Evolutionary conservation across 1,284 basidiomycete species (phyloP).

Genomic region (Cryptococcus amylolentus): DNA sequence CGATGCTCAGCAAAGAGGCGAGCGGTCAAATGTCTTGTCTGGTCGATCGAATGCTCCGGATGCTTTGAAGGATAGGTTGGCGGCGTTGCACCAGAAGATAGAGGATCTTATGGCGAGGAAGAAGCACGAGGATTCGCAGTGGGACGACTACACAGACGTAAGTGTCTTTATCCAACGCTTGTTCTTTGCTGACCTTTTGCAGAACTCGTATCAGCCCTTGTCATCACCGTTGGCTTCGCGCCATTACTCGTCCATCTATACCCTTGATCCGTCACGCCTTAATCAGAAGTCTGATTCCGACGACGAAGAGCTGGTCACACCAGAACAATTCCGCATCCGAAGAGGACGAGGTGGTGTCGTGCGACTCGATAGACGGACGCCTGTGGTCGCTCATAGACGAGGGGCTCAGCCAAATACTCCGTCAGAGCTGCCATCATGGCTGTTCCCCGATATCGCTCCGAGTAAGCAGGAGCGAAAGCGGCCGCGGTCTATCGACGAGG

Average conservation of each 20-base stretch:
- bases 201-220: slow-evolving; percentile 61
- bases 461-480: slow-evolving; percentile 15
- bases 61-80: slow-evolving; percentile 57
- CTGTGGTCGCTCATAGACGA: slow-evolving; percentile 28
- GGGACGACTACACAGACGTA: slow-evolving; percentile 82
- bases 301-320: slow-evolving; percentile 12
- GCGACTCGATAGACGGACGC: slow-evolving; percentile 68
- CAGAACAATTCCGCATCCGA: slow-evolving; percentile 64
- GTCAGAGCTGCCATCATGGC: slow-evolving; percentile 26
- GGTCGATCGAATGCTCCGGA: slow-evolving; percentile 41
- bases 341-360: slow-evolving; percentile 75
- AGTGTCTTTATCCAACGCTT: slow-evolving; percentile 28
- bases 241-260: slow-evolving; percentile 45
- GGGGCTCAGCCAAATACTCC: slow-evolving; percentile 23
- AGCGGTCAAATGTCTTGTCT: slow-evolving; percentile 19
- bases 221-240: slow-evolving; percentile 52
- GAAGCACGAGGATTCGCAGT: slow-evolving; percentile 65
- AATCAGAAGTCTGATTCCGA: slow-evolving; percentile 32
- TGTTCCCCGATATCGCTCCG: slow-evolving; percentile 30
- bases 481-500: slow-evolving; percentile 39
- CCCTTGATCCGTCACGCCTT: slow-evolving; percentile 41
- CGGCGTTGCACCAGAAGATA: slow-evolving; percentile 61
- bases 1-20: slow-evolving; percentile 25
- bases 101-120: slow-evolving; percentile 64
- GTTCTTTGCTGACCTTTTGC: slow-evolving; percentile 47